Percentiles rank a stretch among this genome's conserved stretches.
phyloP scores from a whole-genome alignment of 495 filamentous ascomycete genomes.

The Penicillium ochrochloron region DNA sequence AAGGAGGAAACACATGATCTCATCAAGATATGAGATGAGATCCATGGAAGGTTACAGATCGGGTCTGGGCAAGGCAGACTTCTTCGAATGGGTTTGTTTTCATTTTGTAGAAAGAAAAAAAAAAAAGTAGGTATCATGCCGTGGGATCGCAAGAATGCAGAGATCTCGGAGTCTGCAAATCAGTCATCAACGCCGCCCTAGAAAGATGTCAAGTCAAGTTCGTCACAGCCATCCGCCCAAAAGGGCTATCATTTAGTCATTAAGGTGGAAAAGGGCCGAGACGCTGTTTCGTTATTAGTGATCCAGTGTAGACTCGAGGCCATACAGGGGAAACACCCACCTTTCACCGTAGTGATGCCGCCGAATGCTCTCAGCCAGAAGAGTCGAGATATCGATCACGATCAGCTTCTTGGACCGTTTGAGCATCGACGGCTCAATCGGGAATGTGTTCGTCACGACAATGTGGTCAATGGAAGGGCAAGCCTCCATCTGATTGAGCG shows the following conservation, averaged over 20 bases:
- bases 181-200: constrained; percentile 33
- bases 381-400: constrained; percentile 82
- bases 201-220: constrained; percentile 19
- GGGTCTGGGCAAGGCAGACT: constrained; percentile 19
- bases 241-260: constrained; percentile 40
- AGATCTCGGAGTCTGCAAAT: constrained; percentile 28
- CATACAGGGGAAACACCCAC: constrained; percentile 36
- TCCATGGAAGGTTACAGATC: constrained; percentile 12
- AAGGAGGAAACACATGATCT: background rate
- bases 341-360: constrained; percentile 89
- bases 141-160: constrained; percentile 25
- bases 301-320: constrained; percentile 14
- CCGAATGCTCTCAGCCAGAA: constrained; percentile 90
- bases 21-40: background rate
- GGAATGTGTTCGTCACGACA: constrained; percentile 96
- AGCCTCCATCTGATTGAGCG: constrained; percentile 84
- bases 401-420: constrained; percentile 80
- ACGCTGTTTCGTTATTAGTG: constrained; percentile 58
- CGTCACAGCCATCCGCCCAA: constrained; percentile 28
- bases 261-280: constrained; percentile 78
- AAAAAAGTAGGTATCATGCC: constrained; percentile 35
- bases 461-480: constrained; percentile 93
- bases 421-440: constrained; percentile 74
- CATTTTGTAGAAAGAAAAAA: constrained; percentile 19
- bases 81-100: constrained; percentile 18